Base-by-base conservation (phyloP, 129 eudicot species). In the Glebionis coronaria region DNA sequence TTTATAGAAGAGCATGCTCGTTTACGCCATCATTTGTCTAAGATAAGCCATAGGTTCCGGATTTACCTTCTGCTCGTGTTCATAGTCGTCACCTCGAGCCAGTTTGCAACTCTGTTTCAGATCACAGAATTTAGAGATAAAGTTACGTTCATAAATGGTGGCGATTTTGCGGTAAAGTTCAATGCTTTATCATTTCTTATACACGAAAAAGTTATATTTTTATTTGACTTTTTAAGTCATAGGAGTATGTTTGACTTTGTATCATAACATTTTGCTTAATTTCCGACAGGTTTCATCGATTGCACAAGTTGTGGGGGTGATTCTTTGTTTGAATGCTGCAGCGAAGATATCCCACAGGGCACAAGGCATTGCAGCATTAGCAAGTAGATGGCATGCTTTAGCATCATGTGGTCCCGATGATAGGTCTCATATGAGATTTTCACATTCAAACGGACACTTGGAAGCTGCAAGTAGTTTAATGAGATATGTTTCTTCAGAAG, bases 321-420 rank as follows among this genome's bases (percentile, higher is more conserved):
- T 80, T 55, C 82, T 90, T 3, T 90, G 97, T 76, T 78, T 90
- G 28, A 88, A 90, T 68, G 95, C 91, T 21, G 95, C 95, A 67
- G 88, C 97, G 19, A 90, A 90, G 78, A 90, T 90, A 68, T 86
- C 97, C 16, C 90, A 83, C 65, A 71, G 94, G 35, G 97, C 97
- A 45, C 97, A 87, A 72, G 91, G 87, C 20, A 68, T 90, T 62
- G 95, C 88, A 29, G 80, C 95, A 10, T 12, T 84, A 61, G 97
- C 95, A 65, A 82, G 88, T 73, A 80, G 76, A 71, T 90, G 97
- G 97, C 97, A 90, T 76, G 97, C 91, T 35, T 63, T 80, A 20
- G 81, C 83, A 57, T 82, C 97, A 25, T 84, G 88, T 54, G 82
- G 77, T 38, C 78, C 95, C 2, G 64, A 63, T 59, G 91, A 83